Percentiles rank a stretch among this genome's conserved stretches.
Evolutionary conservation across 371 early-diverging fungal species (phyloP).

Genomic region (Zopfochytrium polystomum): DNA sequence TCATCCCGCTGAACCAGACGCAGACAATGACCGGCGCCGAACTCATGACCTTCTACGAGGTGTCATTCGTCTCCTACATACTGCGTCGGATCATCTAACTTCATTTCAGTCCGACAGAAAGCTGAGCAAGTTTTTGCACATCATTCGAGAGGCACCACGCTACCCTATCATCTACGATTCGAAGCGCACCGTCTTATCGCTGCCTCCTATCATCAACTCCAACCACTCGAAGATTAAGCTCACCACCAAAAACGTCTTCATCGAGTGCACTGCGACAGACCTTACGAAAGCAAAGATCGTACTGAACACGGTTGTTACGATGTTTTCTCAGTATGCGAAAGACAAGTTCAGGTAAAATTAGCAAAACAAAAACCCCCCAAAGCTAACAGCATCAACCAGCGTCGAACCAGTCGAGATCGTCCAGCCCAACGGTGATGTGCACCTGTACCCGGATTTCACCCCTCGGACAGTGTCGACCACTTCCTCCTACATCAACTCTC

Average conservation of each 20-base stretch:
- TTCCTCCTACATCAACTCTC: constrained; percentile 81
- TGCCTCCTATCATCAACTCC: constrained; percentile 99
- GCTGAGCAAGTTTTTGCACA: constrained; percentile 87
- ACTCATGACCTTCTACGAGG: constrained; percentile 87
- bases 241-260: constrained; percentile 96
- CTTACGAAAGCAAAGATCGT: constrained; percentile 91
- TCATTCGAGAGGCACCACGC: constrained; percentile 86
- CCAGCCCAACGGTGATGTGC: constrained; percentile 74
- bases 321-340: constrained; percentile 91
- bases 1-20: constrained; percentile 94
- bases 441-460: constrained; percentile 72
- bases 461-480: constrained; percentile 68
- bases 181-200: constrained; percentile 81
- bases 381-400: constrained; percentile 36
- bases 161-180: constrained; percentile 93
- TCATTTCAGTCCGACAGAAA: constrained; percentile 50
- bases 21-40: constrained; percentile 81
- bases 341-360: constrained; percentile 76
- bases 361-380: no score
- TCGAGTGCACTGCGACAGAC: constrained; percentile 99
- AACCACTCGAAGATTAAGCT: constrained; percentile 96
- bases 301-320: constrained; percentile 88
- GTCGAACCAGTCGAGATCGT: constrained; percentile 90
- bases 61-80: constrained; percentile 3
- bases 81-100: background rate